Evolutionary conservation across 257 asterid genomes (phyloP), one percentile per base, ranked within the genome.

Genomic region (Ajuga chamaepitys): DNA sequence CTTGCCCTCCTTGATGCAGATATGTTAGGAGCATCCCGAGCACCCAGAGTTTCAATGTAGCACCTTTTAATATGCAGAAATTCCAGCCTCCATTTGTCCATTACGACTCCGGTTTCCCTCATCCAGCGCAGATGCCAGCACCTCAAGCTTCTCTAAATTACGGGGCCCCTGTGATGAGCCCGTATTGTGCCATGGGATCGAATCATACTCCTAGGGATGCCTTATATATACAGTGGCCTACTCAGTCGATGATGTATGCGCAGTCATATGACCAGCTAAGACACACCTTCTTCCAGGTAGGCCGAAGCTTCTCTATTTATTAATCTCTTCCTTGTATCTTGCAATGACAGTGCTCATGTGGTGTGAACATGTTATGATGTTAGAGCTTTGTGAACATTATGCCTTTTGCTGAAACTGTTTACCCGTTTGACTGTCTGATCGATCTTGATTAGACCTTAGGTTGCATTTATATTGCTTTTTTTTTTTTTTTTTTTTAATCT

Each of bases 201-300:
- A 86, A 78, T 73, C 95, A 83, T 69, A 64, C 85, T 71, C 67
- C 95, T 35, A 75, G 71, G 63, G 91, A 83, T 60, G 83, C 84
- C 68, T 75, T 85, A 64, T 86, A 86, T 68, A 70, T 88, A 83
- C 99, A 82, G 80, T 88, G 95, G 95, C 96, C 95, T 16, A 79
- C 89, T 42, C 97, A 86, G 75, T 78, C 96, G 34, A 82, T 88
- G 95, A 86, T 94, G 86, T 85, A 84, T 83, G 93, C 95, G 10
- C 89, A 88, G 42, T 86, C 97, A 16, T 88, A 90, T 67, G 97
- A 86, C 77, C 97, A 86, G 74, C 72, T 86, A 32, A 82, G 95
- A 52, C 93, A 80, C 59, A 80, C 78, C 50, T 63, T 78, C 64
- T 83, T 90, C 68, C 99, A 86, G 97, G 99, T 94, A 68, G 10